These are phyloP conservation scores for Heterobasidion annosum DNA, from an alignment of 1,284 basidiomycete species.

Conservation along the genomic window DNA sequence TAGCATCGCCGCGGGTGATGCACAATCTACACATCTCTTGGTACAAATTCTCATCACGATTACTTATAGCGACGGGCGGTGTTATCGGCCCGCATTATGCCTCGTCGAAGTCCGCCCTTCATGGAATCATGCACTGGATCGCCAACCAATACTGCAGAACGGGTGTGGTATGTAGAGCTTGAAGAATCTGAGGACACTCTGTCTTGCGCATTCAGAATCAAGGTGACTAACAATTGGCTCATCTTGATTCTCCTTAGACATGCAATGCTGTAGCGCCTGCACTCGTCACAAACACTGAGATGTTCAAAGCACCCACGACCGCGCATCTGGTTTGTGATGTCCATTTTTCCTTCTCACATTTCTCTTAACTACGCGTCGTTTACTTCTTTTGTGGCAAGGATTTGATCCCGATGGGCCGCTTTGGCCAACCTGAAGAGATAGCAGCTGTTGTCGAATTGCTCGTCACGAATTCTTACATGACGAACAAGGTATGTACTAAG, in stretches of 20 bases:
- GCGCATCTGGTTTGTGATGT: slow-evolving; percentile 23
- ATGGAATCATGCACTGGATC: slow-evolving; percentile 49
- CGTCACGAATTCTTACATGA: slow-evolving; percentile 42
- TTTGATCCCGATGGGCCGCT: slow-evolving; percentile 39
- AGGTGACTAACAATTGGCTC: background rate
- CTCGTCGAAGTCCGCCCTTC: slow-evolving; percentile 45
- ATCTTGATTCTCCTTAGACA: slow-evolving; percentile 23
- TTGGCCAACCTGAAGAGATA: slow-evolving; percentile 42
- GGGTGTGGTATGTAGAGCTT: slow-evolving; percentile 31
- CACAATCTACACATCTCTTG: background rate
- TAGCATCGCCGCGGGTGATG: slow-evolving; percentile 26
- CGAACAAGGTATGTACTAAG: slow-evolving; percentile 35
- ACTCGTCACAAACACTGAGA: slow-evolving; percentile 37
- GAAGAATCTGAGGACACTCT: no score
- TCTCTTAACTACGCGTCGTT: background rate
- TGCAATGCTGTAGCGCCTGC: slow-evolving; percentile 46
- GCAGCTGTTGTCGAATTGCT: slow-evolving; percentile 40
- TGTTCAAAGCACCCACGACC: slow-evolving; percentile 31
- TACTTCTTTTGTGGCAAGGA: slow-evolving; percentile 17
- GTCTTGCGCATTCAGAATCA: no score
- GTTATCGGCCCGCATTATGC: slow-evolving; percentile 50
- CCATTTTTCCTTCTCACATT: slow-evolving; percentile 5
- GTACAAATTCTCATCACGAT: background rate
- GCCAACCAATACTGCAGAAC: slow-evolving; percentile 40
- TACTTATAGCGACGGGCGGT: slow-evolving; percentile 29